Conservation (phyloP, 2,329 filamentous ascomycete genomes). For the Penicillium sp. region DNA sequence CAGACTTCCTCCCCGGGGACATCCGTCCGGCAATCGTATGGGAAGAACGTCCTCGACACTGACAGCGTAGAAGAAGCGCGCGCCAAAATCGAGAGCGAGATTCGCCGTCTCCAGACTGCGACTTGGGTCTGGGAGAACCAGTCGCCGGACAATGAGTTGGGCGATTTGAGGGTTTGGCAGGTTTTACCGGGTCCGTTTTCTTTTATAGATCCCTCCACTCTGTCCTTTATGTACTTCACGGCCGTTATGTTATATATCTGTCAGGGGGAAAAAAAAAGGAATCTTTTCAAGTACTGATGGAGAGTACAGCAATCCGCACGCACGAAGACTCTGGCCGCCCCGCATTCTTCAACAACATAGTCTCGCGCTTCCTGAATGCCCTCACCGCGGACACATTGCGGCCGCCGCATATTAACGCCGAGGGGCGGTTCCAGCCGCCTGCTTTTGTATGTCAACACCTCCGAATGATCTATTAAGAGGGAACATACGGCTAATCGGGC, state of each 20-base stretch:
- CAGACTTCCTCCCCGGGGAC: constrained; percentile 1
- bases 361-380: constrained; percentile 5
- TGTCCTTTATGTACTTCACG: too few species aligned
- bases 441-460: not conserved
- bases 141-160: not conserved
- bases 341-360: constrained; percentile 6
- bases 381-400: not conserved
- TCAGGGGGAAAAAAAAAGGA: too few species aligned
- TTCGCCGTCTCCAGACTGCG: constrained; percentile 2
- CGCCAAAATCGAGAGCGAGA: not conserved
- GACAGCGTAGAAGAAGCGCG: not conserved
- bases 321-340: not conserved
- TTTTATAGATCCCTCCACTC: too few species aligned
- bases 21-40: constrained; percentile 1
- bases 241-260: too few species aligned
- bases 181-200: not conserved
- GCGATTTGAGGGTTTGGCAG: constrained; percentile 6
- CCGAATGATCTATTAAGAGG: too few species aligned
- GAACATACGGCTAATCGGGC: not conserved
- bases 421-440: not conserved
- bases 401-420: not conserved
- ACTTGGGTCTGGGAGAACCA: constrained; percentile 8
- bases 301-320: not conserved
- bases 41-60: not conserved
- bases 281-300: not conserved